Percentiles rank a stretch among this genome's conserved stretches.
Evolutionary conservation across 805 yeast genomes (phyloP).

Genomic region (Cyberlindnera saturnus): DNA sequence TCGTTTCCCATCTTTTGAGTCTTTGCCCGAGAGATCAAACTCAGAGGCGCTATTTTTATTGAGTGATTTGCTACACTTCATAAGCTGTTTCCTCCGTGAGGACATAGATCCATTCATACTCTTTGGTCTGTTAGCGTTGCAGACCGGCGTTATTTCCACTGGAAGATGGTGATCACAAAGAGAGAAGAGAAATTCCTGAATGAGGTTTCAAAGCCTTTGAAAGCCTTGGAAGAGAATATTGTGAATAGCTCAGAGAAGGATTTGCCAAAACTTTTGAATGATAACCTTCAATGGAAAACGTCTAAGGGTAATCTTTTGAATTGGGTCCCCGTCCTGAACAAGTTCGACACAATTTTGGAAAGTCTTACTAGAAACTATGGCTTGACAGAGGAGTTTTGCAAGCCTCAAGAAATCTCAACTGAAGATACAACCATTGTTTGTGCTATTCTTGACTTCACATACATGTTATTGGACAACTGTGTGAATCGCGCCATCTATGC

Average conservation of each 20-base stretch:
- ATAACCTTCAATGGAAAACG: constrained; percentile 46
- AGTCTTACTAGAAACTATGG: constrained; percentile 45
- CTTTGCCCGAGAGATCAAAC: too few species aligned
- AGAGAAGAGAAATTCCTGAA: constrained; percentile 21
- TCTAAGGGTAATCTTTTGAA: constrained; percentile 65
- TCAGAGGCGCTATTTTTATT: too few species aligned
- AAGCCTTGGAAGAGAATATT: constrained; percentile 34
- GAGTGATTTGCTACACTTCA: too few species aligned
- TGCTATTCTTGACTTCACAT: constrained; percentile 55
- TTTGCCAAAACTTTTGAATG: constrained; percentile 34
- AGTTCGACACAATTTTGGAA: constrained; percentile 65
- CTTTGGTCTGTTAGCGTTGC: too few species aligned
- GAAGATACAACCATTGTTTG: constrained; percentile 44
- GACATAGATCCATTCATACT: too few species aligned
- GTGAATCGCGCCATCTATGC: constrained; percentile 61
- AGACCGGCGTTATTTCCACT: too few species aligned
- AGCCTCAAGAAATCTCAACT: constrained; percentile 36
- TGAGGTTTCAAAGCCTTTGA: constrained; percentile 25
- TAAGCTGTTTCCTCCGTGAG: too few species aligned
- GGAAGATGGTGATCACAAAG: constrained; percentile 21
- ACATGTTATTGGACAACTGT: constrained; percentile 60
- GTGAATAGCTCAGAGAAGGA: constrained; percentile 30
- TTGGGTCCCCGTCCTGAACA: constrained; percentile 73
- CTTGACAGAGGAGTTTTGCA: constrained; percentile 39
- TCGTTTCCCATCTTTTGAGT: too few species aligned